Evolutionary conservation across 331 rosid species (phyloP), one percentile per base, ranked within the genome.

Genomic region (Quercus tomentella): DNA sequence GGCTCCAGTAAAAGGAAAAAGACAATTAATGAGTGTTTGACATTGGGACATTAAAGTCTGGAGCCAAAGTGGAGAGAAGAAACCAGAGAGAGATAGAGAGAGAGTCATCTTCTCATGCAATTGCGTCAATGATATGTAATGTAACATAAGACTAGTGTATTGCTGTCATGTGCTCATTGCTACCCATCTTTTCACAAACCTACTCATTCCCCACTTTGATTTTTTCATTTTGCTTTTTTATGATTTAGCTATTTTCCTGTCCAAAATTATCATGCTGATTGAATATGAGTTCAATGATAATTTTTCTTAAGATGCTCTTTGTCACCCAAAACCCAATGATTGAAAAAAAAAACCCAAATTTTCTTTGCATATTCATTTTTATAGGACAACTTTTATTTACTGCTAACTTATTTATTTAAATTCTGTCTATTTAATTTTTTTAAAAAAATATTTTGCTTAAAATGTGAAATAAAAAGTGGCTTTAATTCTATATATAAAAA

Each of bases 191-290:
- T 83, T 65, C 70, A 30, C 80, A 66, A 83, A 87, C 86, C 26
- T 85, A 79, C 87, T 88, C 89, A 85, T 76, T 76, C 77, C 66
- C 91, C 89, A 88, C 91, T 85, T 67, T n/a, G 72, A 67, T 35
- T 28, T 35, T 15, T 4, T 12, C 1, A 18, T 20, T 67, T 67
- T 33, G 16, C 14, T 33, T 67, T 33, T 17, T 6, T 14, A 11
- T 67, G 49, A 16, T 67, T 67, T 16, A 6, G 17, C 45, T 10
- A 7, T 11, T 60, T 60, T 23, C 66, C 33, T 22, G 26, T 28
- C 66, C 14, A 11, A 60, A 60, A 60, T 60, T 23, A 60, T 60
- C 15, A 60, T 60, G 66, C 31, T 60, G 66, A 22, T 60, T 49
- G 55, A 49, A 49, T 49, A 49, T 49, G 18, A 14, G 55, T 49